Percentiles rank a stretch among this genome's conserved stretches.
These are phyloP conservation scores for Malus hybrid DNA, from an alignment of 331 rosid species.

Conservation along the genomic window DNA sequence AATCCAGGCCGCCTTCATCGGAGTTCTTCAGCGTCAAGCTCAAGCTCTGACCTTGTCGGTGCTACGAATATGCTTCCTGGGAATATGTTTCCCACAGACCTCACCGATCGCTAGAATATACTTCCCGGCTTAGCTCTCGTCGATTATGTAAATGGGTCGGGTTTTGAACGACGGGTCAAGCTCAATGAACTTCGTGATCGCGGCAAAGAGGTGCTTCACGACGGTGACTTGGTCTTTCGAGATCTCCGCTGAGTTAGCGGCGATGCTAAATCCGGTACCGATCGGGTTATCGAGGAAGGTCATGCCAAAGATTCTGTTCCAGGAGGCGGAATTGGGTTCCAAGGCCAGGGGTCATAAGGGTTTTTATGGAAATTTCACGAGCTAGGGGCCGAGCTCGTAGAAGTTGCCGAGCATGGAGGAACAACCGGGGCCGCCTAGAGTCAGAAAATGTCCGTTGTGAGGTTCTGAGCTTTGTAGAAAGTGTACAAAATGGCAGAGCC, in stretches of 20 bases:
- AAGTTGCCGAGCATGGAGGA: constrained; percentile 78
- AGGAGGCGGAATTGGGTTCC: constrained; percentile 41
- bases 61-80: no score
- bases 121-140: constrained; percentile 62
- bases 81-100: no score
- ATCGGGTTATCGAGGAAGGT: constrained; percentile 58
- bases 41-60: no score
- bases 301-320: constrained; percentile 56
- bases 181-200: constrained; percentile 41
- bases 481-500: constrained; percentile 49
- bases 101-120: constrained; percentile 44
- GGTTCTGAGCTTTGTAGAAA: constrained; percentile 65
- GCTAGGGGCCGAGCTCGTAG: constrained; percentile 72
- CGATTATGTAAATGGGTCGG: constrained; percentile 51
- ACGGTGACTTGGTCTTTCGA: constrained; percentile 35
- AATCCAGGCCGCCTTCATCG: no score
- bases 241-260: constrained; percentile 33
- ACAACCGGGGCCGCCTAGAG: constrained; percentile 88
- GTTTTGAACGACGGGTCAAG: constrained; percentile 30
- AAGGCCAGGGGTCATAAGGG: constrained; percentile 26
- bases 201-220: constrained; percentile 41
- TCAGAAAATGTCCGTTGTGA: constrained; percentile 46
- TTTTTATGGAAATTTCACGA: constrained; percentile 29
- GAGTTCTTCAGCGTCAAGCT: no score
- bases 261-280: constrained; percentile 62